phyloP scores from a whole-genome alignment of 768 basidiomycete species.

The Trametes gibbosa region DNA sequence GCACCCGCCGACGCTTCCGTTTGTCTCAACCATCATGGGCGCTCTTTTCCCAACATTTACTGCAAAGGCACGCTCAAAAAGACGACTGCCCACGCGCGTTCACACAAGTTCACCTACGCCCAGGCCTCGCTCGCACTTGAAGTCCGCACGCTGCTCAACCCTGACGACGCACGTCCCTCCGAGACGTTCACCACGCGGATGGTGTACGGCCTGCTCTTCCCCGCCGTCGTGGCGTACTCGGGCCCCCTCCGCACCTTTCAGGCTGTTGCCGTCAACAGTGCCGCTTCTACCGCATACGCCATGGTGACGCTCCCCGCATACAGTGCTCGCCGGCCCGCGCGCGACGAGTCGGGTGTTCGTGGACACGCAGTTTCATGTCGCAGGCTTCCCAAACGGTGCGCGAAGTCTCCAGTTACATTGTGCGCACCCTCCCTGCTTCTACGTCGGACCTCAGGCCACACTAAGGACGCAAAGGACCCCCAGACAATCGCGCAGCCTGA shows the following conservation, averaged over 20 bases:
- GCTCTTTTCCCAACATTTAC: slow-evolving; percentile 36
- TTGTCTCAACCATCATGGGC: slow-evolving; percentile 65
- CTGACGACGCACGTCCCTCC: slow-evolving; percentile 1
- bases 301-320: slow-evolving; percentile 40
- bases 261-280: slow-evolving; percentile 47
- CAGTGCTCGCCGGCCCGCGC: slow-evolving; percentile 34
- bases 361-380: slow-evolving; percentile 65
- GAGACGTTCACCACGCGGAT: slow-evolving; percentile 57
- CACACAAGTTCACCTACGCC: slow-evolving; percentile 31
- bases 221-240: slow-evolving; percentile 65
- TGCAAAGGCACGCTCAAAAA: neutral
- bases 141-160: slow-evolving; percentile 26
- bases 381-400: slow-evolving; percentile 53
- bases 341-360: slow-evolving; percentile 55
- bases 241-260: slow-evolving; percentile 56
- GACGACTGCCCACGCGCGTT: neutral
- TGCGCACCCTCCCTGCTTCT: slow-evolving; percentile 18
- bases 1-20: slow-evolving; percentile 50
- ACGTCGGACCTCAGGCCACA: neutral
- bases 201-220: slow-evolving; percentile 64
- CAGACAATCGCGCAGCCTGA: no score
- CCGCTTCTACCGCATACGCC: slow-evolving; percentile 50
- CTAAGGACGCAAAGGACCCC: no score
- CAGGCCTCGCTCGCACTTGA: slow-evolving; percentile 34
- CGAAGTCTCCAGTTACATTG: neutral